Evolutionary conservation across 768 basidiomycete species (phyloP), one percentile per base, ranked within the genome.

Genomic region (Pleurotus tuoliensis): DNA sequence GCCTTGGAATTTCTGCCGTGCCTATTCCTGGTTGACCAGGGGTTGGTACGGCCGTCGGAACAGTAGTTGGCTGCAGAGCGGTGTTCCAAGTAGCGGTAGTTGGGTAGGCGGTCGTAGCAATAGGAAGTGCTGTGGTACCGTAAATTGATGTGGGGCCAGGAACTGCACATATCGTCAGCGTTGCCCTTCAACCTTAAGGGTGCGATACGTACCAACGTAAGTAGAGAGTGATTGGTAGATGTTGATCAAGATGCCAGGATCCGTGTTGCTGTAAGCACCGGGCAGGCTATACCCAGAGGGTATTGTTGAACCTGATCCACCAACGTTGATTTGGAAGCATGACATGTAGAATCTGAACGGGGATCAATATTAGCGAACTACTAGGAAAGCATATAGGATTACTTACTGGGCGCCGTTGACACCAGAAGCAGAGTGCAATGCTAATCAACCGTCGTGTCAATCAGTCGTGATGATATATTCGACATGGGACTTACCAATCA

Each of bases 1-100:
- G 30, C 30, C 8, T 4, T 48, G 22, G 15, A 18, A 48, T 48
- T 34, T 48, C 25, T n/a, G 47, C 47, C 24, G 22, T 46, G 13
- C 54, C 54, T 16, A 55, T 58, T 13, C 61, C 58, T 47, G 64
- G 59, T 13, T 62, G 56, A 41, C 57, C 61, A 51, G 58, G 61
- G 54, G 61, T 56, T 13, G 62, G 66, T 25, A 66, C 61, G 46
- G 61, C 66, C 18, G 77, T 79, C 20, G 79, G 77, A 25, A 76
- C 74, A 20, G 78, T 75, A 45, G 70, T 65, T 22, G 80, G 78
- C 62, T 80, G 79, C 9, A 68, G 65, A 2, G 74, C 73, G 9
- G 78, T 80, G 67, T 77, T 76, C 77, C 77, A 80, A 15, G 78
- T 80, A 13, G 79, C 77, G 22, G 77, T 76, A 3, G 75, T 75